phyloP scores from a whole-genome alignment of 768 basidiomycete species.

The Strobilomyces confusus region DNA sequence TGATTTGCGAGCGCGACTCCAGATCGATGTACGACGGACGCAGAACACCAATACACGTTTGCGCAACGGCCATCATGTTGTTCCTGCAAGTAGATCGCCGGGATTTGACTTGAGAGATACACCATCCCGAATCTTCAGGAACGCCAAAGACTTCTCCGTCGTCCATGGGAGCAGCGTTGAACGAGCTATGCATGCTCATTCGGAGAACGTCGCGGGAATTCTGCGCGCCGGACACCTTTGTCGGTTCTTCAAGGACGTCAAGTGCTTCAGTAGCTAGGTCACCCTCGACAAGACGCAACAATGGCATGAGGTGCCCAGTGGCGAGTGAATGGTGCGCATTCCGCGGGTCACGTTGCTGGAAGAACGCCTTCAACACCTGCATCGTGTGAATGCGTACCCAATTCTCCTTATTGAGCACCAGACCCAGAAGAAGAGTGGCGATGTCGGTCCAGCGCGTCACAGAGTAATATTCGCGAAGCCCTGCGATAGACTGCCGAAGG shows the following conservation, averaged over 20 bases:
- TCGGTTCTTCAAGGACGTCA: slow-evolving; percentile 91
- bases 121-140: slow-evolving; percentile 84
- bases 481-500: slow-evolving; percentile 80
- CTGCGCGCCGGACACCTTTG: slow-evolving; percentile 71
- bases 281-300: slow-evolving; percentile 83
- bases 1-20: slow-evolving; percentile 47
- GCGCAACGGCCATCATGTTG: slow-evolving; percentile 83
- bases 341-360: slow-evolving; percentile 79
- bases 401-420: slow-evolving; percentile 76
- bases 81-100: slow-evolving; percentile 61
- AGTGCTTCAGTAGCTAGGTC: slow-evolving; percentile 82
- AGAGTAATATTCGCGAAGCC: slow-evolving; percentile 82
- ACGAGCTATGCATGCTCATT: slow-evolving; percentile 78
- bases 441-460: slow-evolving; percentile 74
- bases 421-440: slow-evolving; percentile 79
- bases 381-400: slow-evolving; percentile 82
- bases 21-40: slow-evolving; percentile 72
- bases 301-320: slow-evolving; percentile 86
- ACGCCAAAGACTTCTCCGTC: slow-evolving; percentile 77
- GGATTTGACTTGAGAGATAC: slow-evolving; percentile 63
- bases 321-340: slow-evolving; percentile 71
- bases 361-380: slow-evolving; percentile 85
- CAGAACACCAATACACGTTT: slow-evolving; percentile 69
- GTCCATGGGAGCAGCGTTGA: slow-evolving; percentile 43
- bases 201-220: slow-evolving; percentile 83